These are phyloP conservation scores for Stemphylium beticola DNA, from an alignment of 2,329 filamentous ascomycete genomes.

Conservation along the genomic window DNA sequence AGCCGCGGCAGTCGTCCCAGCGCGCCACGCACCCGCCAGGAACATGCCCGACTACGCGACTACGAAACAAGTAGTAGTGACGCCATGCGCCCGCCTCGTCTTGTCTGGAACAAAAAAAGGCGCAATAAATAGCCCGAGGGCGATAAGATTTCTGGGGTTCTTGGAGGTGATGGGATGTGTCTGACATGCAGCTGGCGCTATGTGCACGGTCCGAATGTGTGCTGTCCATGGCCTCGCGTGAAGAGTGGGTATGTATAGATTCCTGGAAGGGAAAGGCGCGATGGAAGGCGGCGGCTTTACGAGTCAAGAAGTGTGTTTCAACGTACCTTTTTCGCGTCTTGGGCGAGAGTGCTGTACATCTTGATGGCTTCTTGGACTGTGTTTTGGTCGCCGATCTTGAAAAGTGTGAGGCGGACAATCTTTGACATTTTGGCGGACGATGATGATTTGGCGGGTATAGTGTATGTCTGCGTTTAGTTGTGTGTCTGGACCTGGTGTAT, in stretches of 20 bases:
- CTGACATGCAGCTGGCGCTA: conserved; percentile 20
- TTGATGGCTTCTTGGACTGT: conserved; percentile 37
- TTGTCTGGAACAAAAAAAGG: not conserved
- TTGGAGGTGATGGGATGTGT: conserved; percentile 21
- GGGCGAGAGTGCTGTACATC: conserved; percentile 43
- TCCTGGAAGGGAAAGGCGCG: conserved; percentile 1
- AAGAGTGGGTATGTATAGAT: conserved; percentile 22
- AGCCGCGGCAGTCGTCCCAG: conserved; percentile 7
- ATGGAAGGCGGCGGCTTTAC: not conserved
- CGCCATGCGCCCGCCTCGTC: conserved; percentile 1
- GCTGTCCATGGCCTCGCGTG: conserved; percentile 1
- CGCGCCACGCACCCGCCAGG: conserved; percentile 7
- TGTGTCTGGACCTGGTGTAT: not conserved
- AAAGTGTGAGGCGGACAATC: conserved; percentile 46
- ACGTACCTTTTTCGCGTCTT: conserved; percentile 46
- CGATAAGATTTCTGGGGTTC: conserved; percentile 17
- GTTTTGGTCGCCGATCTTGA: conserved; percentile 44
- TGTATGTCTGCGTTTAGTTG: not conserved
- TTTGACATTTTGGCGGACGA: conserved; percentile 35
- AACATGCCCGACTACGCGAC: conserved; percentile 10
- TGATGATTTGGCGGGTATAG: not conserved
- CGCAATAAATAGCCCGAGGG: conserved; percentile 13
- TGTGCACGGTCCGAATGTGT: conserved; percentile 10
- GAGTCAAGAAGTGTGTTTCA: conserved; percentile 8
- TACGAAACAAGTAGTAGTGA: not conserved